Conservation (phyloP, 2,329 filamentous ascomycete genomes). For the Aureobasidium pullulans region DNA sequence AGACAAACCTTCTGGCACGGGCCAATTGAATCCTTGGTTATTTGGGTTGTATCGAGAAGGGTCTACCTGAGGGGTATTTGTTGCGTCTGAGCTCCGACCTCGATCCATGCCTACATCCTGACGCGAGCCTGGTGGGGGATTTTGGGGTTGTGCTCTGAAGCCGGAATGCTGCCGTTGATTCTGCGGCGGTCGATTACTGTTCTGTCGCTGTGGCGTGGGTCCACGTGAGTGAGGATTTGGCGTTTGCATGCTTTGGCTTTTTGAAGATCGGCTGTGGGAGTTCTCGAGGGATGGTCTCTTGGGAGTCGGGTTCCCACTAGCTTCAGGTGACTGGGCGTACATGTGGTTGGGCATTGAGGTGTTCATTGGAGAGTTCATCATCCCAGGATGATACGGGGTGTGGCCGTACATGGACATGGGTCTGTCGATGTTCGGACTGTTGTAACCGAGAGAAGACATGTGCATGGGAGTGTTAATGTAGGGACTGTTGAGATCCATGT, state of each 20-base stretch:
- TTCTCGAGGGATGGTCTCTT: slow-evolving; percentile 11
- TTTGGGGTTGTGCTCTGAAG: slow-evolving; percentile 26
- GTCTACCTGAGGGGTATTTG: slow-evolving; percentile 13
- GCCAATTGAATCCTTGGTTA: slow-evolving; percentile 30
- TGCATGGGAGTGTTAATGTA: slow-evolving; percentile 33
- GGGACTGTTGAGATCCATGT: slow-evolving; percentile 37
- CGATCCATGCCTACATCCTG: slow-evolving; percentile 25
- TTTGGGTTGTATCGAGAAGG: slow-evolving; percentile 26
- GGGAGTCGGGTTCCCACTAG: slow-evolving; percentile 19
- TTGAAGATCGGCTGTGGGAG: slow-evolving; percentile 10
- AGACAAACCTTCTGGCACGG: slow-evolving; percentile 21
- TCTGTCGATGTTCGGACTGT: slow-evolving; percentile 29
- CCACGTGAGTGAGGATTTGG: slow-evolving; percentile 22
- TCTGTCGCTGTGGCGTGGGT: slow-evolving; percentile 11
- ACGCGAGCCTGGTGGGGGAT: slow-evolving; percentile 23
- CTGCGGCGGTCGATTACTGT: slow-evolving; percentile 11
- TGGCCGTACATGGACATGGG: slow-evolving; percentile 32
- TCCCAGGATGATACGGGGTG: slow-evolving; percentile 31
- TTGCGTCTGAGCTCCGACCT: not conserved
- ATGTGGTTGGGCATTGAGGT: slow-evolving; percentile 21
- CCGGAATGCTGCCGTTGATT: slow-evolving; percentile 14
- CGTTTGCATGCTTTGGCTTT: slow-evolving; percentile 10
- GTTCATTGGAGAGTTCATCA: slow-evolving; percentile 35
- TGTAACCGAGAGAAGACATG: slow-evolving; percentile 37
- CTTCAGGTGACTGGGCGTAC: slow-evolving; percentile 27